Evolutionary conservation across 2,329 filamentous ascomycete species (phyloP), one percentile per base, ranked within the genome.

Genomic region (Fusarium sp.): DNA sequence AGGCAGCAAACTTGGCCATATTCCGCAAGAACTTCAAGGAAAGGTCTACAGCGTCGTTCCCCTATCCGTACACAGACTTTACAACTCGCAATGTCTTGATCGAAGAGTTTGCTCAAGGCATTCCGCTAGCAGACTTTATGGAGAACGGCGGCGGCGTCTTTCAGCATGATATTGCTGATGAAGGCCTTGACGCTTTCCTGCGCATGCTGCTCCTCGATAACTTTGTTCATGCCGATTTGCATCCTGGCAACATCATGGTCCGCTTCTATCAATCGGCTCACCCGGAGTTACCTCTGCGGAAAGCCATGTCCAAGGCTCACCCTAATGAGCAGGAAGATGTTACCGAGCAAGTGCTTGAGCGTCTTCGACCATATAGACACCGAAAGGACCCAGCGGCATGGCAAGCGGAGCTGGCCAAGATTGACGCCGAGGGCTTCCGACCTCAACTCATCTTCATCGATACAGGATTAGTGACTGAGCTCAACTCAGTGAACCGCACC

Each of bases 191-290:
- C 81, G 95, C 96, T 4, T 99, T 99, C 83, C 85, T 99, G 59
- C 94, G 95, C 79, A 99, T 99, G 97, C 86, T 99, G 18, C 88
- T 99, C 14, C 92, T 99, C 43, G 97, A 99, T 83, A 99, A 99
- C 82, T 99, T 99, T 82, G 92, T 98, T 29, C 97, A 99, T 80
- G 96, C 97, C 6, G 97, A 99, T 81, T 86, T 99, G 33, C 97
- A 99, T 81, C 97, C 97, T 0, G 97, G 97, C 29, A 99, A 99
- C 82, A 98, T 99, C 84, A 98, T 99, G 95, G 96, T 99, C 56
- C 95, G 97, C 73, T 99, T 99, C 85, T 98, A 98, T 84, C 92
- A 96, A 79, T 92, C 95, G 0, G 91, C 92, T 16, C 89, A 92
- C 71, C 89, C 96, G 0, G 90, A 93, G 58, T 85, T 97, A 1